Conservation (phyloP, 2,329 filamentous ascomycete genomes). For the Colletotrichum tropicale region DNA sequence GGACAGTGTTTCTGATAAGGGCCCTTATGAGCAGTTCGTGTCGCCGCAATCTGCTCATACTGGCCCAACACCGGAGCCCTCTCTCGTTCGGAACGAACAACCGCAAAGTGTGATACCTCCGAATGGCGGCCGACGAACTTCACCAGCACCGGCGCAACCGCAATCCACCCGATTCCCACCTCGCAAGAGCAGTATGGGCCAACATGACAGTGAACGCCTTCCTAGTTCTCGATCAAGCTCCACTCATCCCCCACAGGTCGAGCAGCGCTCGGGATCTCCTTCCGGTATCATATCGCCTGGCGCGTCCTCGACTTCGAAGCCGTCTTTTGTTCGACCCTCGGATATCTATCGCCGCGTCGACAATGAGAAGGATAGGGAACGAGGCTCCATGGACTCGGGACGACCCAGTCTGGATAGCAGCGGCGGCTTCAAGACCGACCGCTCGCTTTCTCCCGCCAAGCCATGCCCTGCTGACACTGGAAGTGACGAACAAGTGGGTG, state of each 20-base stretch:
- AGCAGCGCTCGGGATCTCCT: slow-evolving; percentile 44
- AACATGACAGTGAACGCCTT: slow-evolving; percentile 36
- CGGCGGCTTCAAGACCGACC: neutral
- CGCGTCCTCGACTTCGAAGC: slow-evolving; percentile 55
- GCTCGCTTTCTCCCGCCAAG: neutral
- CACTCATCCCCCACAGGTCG: slow-evolving; percentile 33
- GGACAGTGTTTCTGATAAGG: slow-evolving; percentile 14
- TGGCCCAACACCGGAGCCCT: slow-evolving; percentile 1
- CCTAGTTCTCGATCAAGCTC: slow-evolving; percentile 33
- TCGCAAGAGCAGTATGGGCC: slow-evolving; percentile 66
- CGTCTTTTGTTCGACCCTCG: slow-evolving; percentile 72
- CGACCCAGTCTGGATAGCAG: slow-evolving; percentile 61
- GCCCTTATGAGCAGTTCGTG: slow-evolving; percentile 21
- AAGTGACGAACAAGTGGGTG: slow-evolving; percentile 9
- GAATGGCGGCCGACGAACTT: neutral
- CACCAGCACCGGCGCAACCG: slow-evolving; percentile 22
- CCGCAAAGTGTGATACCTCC: slow-evolving; percentile 11
- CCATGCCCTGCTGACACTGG: neutral
- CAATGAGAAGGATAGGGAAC: slow-evolving; percentile 65
- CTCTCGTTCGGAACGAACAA: slow-evolving; percentile 5
- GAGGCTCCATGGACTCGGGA: slow-evolving; percentile 60
- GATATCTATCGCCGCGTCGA: slow-evolving; percentile 78
- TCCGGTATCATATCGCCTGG: slow-evolving; percentile 34
- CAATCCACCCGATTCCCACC: slow-evolving; percentile 55
- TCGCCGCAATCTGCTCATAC: slow-evolving; percentile 21